These are phyloP conservation scores for Neofusicoccum sp. DNA, from an alignment of 2,329 filamentous ascomycete species.

Conservation along the genomic window DNA sequence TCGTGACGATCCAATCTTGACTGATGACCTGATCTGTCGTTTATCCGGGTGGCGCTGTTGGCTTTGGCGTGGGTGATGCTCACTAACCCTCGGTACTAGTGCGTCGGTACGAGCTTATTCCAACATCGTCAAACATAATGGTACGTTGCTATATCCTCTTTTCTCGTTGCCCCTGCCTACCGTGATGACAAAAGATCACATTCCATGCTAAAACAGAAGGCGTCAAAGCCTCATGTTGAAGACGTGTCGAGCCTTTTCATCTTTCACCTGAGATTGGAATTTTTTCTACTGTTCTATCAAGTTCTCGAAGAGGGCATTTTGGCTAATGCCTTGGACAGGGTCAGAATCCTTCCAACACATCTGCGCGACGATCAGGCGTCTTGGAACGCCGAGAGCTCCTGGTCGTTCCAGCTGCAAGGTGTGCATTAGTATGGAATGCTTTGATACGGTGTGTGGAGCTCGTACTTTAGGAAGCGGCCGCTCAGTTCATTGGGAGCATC, in stretches of 20 bases:
- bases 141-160: neutral
- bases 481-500: constrained; percentile 65
- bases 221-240: constrained; percentile 20
- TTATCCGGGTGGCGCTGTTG: neutral
- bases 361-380: constrained; percentile 5
- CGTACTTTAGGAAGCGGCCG: constrained; percentile 72
- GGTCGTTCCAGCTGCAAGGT: constrained; percentile 20
- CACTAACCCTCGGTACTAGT: neutral
- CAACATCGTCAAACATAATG: neutral
- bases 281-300: constrained; percentile 6
- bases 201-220: constrained; percentile 31
- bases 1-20: constrained; percentile 11
- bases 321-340: constrained; percentile 5
- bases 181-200: constrained; percentile 27
- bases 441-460: constrained; percentile 19
- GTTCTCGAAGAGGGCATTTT: neutral
- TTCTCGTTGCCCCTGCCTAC: neutral
- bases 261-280: constrained; percentile 22
- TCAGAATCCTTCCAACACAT: too few relatives aligned
- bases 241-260: constrained; percentile 25
- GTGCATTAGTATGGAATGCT: neutral
- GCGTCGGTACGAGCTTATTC: constrained; percentile 1
- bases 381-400: constrained; percentile 17
- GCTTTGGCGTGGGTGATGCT: neutral
- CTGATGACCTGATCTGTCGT: constrained; percentile 6